These are phyloP conservation scores for Penicillium daleae DNA, from an alignment of 495 filamentous ascomycete genomes.

Conservation along the genomic window DNA sequence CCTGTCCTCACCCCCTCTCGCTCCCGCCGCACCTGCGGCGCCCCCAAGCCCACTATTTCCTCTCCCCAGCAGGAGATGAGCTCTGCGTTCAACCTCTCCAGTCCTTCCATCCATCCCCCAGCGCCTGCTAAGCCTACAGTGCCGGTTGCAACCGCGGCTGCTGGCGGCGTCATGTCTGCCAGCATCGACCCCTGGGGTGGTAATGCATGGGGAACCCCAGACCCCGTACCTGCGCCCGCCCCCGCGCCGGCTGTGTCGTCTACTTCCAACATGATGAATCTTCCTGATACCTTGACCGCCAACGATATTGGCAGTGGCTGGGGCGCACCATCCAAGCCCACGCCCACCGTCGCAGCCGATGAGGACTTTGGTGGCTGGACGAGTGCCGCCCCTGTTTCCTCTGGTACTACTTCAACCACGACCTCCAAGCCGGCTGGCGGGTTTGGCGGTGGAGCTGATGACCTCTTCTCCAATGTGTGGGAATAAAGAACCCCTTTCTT, in stretches of 20 bases:
- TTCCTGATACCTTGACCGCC: slow-evolving; percentile 50
- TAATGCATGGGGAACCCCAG: slow-evolving; percentile 56
- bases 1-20: slow-evolving; percentile 61
- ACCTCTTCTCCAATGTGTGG: slow-evolving; percentile 96
- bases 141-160: slow-evolving; percentile 36
- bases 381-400: slow-evolving; percentile 61
- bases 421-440: slow-evolving; percentile 58
- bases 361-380: slow-evolving; percentile 96
- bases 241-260: slow-evolving; percentile 20
- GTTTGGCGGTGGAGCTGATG: slow-evolving; percentile 72
- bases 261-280: slow-evolving; percentile 48
- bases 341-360: slow-evolving; percentile 73
- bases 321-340: slow-evolving; percentile 52
- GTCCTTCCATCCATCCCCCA: slow-evolving; percentile 51
- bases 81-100: slow-evolving; percentile 83
- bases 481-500: slow-evolving; percentile 49
- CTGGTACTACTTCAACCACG: slow-evolving; percentile 40
- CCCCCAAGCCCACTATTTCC: slow-evolving; percentile 42
- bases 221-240: slow-evolving; percentile 38
- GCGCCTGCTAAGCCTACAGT: slow-evolving; percentile 43
- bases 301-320: slow-evolving; percentile 59
- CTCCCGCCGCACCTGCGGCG: slow-evolving; percentile 49
- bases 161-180: slow-evolving; percentile 38
- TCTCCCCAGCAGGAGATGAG: slow-evolving; percentile 49
- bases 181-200: slow-evolving; percentile 54